Conservation (phyloP, 176 grass and related monocot species). For the Canna indica region DNA sequence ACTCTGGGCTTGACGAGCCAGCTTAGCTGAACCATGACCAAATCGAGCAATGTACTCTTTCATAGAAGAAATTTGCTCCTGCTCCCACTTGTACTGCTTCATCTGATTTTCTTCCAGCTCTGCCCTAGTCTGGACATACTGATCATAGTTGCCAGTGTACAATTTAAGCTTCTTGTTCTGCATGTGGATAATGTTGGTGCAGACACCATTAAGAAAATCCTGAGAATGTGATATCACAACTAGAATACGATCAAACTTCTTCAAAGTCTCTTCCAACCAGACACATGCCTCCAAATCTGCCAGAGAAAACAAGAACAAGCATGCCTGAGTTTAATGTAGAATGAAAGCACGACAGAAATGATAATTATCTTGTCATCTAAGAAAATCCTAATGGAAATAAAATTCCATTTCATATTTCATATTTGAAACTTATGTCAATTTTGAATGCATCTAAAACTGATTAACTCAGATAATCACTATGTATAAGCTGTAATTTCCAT, state of each 20-base stretch:
- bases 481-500: too few relatives aligned
- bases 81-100: slow-evolving; percentile 97
- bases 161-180: slow-evolving; percentile 77
- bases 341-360: background rate
- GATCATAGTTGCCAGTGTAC: slow-evolving; percentile 86
- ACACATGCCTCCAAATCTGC: slow-evolving; percentile 96
- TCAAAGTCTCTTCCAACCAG: slow-evolving; percentile 82
- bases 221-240: slow-evolving; percentile 81
- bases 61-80: slow-evolving; percentile 84
- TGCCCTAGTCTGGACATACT: slow-evolving; percentile 65
- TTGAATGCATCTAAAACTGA: too few relatives aligned
- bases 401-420: too few relatives aligned
- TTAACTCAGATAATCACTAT: too few relatives aligned
- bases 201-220: slow-evolving; percentile 89
- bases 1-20: slow-evolving; percentile 77
- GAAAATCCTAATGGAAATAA: too few relatives aligned
- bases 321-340: background rate
- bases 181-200: slow-evolving; percentile 96
- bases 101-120: slow-evolving; percentile 90
- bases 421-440: too few relatives aligned
- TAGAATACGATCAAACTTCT: slow-evolving; percentile 76
- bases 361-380: too few relatives aligned
- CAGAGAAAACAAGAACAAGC: slow-evolving; percentile 11
- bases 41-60: slow-evolving; percentile 94
- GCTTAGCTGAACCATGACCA: slow-evolving; percentile 82